Evolutionary conservation across 768 basidiomycete species (phyloP).

Genomic region (Phaeotremella skinneri): DNA sequence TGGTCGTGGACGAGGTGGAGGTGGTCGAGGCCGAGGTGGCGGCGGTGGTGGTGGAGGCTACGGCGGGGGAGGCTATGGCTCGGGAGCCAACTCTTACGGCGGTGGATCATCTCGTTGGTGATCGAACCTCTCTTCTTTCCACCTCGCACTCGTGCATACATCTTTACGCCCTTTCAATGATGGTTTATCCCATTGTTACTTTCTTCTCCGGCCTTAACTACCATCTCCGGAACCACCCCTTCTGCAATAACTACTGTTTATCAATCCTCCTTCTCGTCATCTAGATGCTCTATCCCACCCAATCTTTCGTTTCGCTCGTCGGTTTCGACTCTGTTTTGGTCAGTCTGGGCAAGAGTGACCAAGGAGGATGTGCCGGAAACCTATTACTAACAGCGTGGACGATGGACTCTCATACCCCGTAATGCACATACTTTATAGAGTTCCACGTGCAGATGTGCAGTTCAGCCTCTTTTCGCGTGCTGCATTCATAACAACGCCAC

Average conservation of each 20-base stretch:
- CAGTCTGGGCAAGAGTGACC: too few relatives aligned
- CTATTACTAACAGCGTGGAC: too few relatives aligned
- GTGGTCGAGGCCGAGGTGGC: conserved; percentile 36
- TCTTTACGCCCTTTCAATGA: not conserved
- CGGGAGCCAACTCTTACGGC: conserved; percentile 24
- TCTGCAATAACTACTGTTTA: not conserved
- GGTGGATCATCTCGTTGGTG: conserved; percentile 40
- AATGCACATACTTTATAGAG: too few relatives aligned
- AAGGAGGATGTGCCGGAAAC: too few relatives aligned
- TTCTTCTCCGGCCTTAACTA: not conserved
- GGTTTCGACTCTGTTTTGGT: too few relatives aligned
- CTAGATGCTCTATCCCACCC: too few relatives aligned
- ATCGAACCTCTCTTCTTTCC: not conserved
- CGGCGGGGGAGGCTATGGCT: conserved; percentile 26
- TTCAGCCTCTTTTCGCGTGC: too few relatives aligned
- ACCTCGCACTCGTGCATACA: not conserved
- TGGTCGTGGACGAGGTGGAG: conserved; percentile 39
- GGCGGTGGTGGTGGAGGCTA: conserved; percentile 21
- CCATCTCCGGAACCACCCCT: not conserved
- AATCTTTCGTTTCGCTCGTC: too few relatives aligned
- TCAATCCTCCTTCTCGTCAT: not conserved
- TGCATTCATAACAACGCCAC: too few relatives aligned
- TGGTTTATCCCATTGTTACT: not conserved
- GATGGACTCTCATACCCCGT: too few relatives aligned
- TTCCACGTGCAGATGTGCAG: too few relatives aligned